Conservation (phyloP, 495 filamentous ascomycete genomes). For the Daldinia vernicosa region DNA sequence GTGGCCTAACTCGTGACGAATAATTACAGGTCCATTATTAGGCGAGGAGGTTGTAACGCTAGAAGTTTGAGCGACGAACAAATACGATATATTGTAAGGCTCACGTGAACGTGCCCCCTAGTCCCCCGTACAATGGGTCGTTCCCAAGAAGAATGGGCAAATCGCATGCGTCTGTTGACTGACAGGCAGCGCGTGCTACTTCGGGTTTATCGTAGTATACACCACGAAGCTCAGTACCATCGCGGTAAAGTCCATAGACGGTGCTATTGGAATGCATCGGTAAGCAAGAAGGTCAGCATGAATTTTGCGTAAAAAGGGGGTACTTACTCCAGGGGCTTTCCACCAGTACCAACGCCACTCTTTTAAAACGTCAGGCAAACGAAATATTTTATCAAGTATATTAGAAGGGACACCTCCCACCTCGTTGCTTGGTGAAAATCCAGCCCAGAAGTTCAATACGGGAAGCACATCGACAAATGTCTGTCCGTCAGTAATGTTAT, state of each 20-base stretch:
- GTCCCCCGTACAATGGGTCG: slow-evolving; percentile 38
- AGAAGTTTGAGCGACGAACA: slow-evolving; percentile 3
- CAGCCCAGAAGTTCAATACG: slow-evolving; percentile 42
- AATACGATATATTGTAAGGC: neutral
- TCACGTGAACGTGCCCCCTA: slow-evolving; percentile 42
- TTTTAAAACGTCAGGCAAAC: slow-evolving; percentile 24
- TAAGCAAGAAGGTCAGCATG: neutral
- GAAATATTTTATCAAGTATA: neutral
- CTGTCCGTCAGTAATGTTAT: slow-evolving; percentile 40
- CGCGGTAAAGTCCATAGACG: slow-evolving; percentile 42
- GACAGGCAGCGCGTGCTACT: slow-evolving; percentile 39
- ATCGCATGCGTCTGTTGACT: slow-evolving; percentile 42
- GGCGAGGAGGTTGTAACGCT: slow-evolving; percentile 40
- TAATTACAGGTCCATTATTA: slow-evolving; percentile 36
- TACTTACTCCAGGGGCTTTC: slow-evolving; percentile 36
- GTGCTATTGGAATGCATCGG: slow-evolving; percentile 20
- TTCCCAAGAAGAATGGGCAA: slow-evolving; percentile 44
- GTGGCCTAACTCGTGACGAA: slow-evolving; percentile 44
- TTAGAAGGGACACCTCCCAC: slow-evolving; percentile 14
- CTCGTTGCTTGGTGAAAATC: slow-evolving; percentile 39
- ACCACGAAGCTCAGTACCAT: slow-evolving; percentile 40
- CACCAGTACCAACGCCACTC: slow-evolving; percentile 40
- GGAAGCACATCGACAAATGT: slow-evolving; percentile 41
- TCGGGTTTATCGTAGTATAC: slow-evolving; percentile 43
- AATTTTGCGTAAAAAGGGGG: neutral